phyloP scores from a whole-genome alignment of 1,284 basidiomycete species.

The Melampsora americana region DNA sequence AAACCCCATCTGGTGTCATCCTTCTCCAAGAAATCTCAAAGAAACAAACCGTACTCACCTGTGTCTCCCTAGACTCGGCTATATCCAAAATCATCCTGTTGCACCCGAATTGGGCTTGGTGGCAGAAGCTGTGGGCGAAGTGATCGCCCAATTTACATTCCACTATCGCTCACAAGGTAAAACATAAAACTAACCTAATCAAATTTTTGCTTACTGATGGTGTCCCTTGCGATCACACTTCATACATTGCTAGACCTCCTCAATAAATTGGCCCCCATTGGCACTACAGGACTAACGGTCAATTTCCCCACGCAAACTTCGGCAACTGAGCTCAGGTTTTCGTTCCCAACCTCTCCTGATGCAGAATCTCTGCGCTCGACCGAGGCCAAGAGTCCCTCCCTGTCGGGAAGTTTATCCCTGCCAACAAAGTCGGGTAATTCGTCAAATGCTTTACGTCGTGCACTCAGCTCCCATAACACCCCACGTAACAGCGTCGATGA shows the following conservation, averaged over 20 bases:
- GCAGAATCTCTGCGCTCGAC: constrained; percentile 16
- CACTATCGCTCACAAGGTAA: constrained; percentile 40
- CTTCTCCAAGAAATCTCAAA: not conserved
- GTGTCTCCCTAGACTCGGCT: constrained; percentile 16
- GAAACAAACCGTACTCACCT: too few relatives aligned
- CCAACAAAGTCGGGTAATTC: constrained; percentile 12
- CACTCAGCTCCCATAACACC: constrained; percentile 7
- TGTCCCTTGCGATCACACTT: too few relatives aligned
- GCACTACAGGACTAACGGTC: not conserved
- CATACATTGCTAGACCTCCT: too few relatives aligned
- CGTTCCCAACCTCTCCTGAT: constrained; percentile 26
- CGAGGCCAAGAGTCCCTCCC: constrained; percentile 2
- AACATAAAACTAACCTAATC: not conserved
- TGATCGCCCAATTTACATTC: constrained; percentile 33
- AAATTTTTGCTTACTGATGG: not conserved
- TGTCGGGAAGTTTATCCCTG: not conserved
- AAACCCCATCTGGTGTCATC: not conserved
- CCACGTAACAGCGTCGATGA: constrained; percentile 35
- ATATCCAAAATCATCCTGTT: constrained; percentile 33
- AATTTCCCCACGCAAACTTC: constrained; percentile 2
- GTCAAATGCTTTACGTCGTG: constrained; percentile 24
- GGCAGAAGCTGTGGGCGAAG: constrained; percentile 30
- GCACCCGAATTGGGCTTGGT: constrained; percentile 34
- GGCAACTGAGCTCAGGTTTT: constrained; percentile 23
- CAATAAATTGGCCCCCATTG: too few relatives aligned